Percentiles rank a stretch among this genome's conserved stretches.
Conservation (phyloP, 2,329 filamentous ascomycete species). For the Volutella citrinella region DNA sequence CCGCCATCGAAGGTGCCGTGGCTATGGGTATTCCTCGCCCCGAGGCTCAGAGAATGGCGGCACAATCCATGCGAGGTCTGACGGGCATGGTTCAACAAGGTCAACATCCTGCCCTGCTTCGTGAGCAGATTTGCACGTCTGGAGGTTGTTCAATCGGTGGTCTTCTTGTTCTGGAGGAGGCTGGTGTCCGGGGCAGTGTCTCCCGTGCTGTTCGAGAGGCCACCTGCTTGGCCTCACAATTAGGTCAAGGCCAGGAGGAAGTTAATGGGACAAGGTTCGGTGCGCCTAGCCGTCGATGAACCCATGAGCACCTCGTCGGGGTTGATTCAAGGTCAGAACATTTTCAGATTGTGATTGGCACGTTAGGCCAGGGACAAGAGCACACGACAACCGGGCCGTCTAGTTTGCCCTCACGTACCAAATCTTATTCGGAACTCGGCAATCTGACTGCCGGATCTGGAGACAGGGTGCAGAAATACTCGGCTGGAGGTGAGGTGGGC, state of each 20-base stretch:
- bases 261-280: conserved; percentile 34
- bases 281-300: conserved; percentile 13
- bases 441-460: too few relatives aligned
- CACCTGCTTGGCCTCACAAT: conserved; percentile 64
- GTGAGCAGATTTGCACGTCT: conserved; percentile 74
- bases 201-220: conserved; percentile 69
- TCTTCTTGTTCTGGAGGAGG: conserved; percentile 71
- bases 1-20: conserved; percentile 72
- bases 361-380: too few relatives aligned
- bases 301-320: conserved; percentile 2
- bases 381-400: too few relatives aligned
- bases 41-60: conserved; percentile 74
- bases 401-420: too few relatives aligned
- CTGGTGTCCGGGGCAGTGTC: conserved; percentile 63
- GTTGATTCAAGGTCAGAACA: too few relatives aligned
- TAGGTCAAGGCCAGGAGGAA: conserved; percentile 41
- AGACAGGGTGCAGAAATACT: too few relatives aligned
- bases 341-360: too few relatives aligned
- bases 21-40: conserved; percentile 73
- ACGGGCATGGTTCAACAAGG: conserved; percentile 66
- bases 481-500: too few relatives aligned
- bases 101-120: conserved; percentile 71
- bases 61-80: conserved; percentile 74
- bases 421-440: too few relatives aligned
- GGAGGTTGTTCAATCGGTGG: conserved; percentile 78